Evolutionary conservation across 2,329 filamentous ascomycete species (phyloP), one percentile per base, ranked within the genome.

Genomic region (Pestalotiopsis fici): DNA sequence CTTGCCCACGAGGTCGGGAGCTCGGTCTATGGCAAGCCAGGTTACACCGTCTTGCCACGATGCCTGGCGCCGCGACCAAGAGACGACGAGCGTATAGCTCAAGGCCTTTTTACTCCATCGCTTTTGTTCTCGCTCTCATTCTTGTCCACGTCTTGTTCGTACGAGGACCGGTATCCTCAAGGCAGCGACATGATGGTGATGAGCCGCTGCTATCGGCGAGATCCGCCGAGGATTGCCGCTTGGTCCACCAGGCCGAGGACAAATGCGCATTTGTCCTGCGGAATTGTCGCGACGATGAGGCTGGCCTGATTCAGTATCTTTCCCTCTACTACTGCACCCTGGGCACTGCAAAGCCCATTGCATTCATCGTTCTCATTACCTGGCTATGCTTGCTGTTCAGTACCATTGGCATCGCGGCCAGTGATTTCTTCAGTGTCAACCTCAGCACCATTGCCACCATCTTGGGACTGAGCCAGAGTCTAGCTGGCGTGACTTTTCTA

Each of bases 391-490:
- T 98, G 65, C 88, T 99, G 7, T 99, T 99, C 81, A 95, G 93
- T 73, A 98, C 96, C 15, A 98, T 99, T 71, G 96, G 96, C 68
- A 98, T 99, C 71, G 96, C 96, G 15, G 96, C 96, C 25, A 98
- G 94, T 80, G 96, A 99, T 81, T 99, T 99, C 83, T 96, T 99
- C 81, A 98, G 95, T 81, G 90, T 98, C 81, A 97, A 99, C 76
- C 86, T 99, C 39, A 96, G 93, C 79, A 98, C 96, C 13, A 96
- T 99, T 73, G 91, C 96, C 25, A 91, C 87, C 66, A 89, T 98
- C 64, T 85, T 98, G 31, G 95, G 95, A 23, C 91, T 99, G 83
- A 98, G 95, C 78, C 95, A 99, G 83, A 98, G 94, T 78, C 87
- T 99, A 80, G 94, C 96, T 0, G 96, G 96, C 43, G 97, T 99